phyloP scores from a whole-genome alignment of 768 basidiomycete genomes.

The Lactifluus rugatus region DNA sequence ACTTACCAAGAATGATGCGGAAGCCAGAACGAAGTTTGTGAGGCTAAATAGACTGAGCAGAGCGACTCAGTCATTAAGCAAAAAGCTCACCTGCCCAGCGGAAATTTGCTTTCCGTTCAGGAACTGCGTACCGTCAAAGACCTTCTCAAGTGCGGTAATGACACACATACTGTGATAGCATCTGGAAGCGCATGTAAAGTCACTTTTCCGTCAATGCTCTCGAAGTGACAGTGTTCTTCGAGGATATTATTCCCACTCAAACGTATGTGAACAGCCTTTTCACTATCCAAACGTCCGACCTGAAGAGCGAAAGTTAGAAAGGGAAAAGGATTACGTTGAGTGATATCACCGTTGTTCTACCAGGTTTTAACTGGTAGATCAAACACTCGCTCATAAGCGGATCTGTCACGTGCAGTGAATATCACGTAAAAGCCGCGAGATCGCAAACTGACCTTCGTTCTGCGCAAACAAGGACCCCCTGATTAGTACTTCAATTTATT shows the following conservation, averaged over 20 bases:
- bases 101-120: slow-evolving; percentile 86
- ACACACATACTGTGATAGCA: slow-evolving; percentile 59
- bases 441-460: slow-evolving; percentile 19
- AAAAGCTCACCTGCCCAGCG: slow-evolving; percentile 54
- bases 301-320: slow-evolving; percentile 25
- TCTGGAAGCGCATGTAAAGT: slow-evolving; percentile 68
- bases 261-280: slow-evolving; percentile 76
- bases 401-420: slow-evolving; percentile 37
- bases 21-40: slow-evolving; percentile 89
- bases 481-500: neutral
- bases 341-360: slow-evolving; percentile 56
- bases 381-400: slow-evolving; percentile 95
- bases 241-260: slow-evolving; percentile 88
- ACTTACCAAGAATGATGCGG: slow-evolving; percentile 87
- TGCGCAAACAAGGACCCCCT: neutral
- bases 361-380: slow-evolving; percentile 85
- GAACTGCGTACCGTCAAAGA: slow-evolving; percentile 43
- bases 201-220: slow-evolving; percentile 79
- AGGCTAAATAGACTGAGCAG: slow-evolving; percentile 31
- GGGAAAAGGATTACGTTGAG: slow-evolving; percentile 9
- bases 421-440: neutral
- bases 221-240: slow-evolving; percentile 88
- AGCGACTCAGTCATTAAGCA: neutral
- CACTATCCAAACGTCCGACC: slow-evolving; percentile 84
- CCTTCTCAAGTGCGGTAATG: neutral